These are phyloP conservation scores for Hibiscus syriacus DNA, from an alignment of 345 rosid genomes.

Conservation along the genomic window DNA sequence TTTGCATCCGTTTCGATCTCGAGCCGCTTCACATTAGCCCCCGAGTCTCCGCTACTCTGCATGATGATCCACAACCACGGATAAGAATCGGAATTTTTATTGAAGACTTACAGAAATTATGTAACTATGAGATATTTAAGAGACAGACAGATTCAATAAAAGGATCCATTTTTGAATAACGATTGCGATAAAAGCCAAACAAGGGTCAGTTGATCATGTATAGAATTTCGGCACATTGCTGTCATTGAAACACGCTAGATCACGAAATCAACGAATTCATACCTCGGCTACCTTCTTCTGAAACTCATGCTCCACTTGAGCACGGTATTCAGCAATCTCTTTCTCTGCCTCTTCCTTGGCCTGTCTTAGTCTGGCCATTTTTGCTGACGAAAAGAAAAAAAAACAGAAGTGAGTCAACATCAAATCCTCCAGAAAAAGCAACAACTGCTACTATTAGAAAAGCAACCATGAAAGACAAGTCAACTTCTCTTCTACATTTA, in stretches of 20 bases:
- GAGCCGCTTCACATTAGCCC: constrained; percentile 81
- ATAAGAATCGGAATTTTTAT: neutral
- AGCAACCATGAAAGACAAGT: neutral
- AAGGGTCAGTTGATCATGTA: neutral
- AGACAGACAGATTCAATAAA: neutral
- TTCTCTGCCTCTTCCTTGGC: constrained; percentile 87
- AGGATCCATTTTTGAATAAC: no score
- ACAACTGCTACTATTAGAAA: neutral
- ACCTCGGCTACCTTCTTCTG: constrained; percentile 73
- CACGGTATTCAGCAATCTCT: constrained; percentile 57
- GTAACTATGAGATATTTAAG: neutral
- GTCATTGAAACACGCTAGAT: neutral
- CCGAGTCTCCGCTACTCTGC: constrained; percentile 81
- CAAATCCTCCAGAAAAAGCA: neutral
- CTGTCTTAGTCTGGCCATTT: constrained; percentile 71
- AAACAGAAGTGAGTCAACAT: neutral
- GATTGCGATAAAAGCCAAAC: no score
- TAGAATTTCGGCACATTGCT: neutral
- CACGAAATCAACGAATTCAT: constrained; percentile 6
- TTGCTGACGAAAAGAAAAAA: constrained; percentile 38
- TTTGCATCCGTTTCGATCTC: constrained; percentile 66
- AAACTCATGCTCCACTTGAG: constrained; percentile 60
- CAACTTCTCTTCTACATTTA: neutral
- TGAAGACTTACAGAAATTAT: neutral
- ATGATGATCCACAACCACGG: neutral